A percentile compares a stretch with the other conserved stretches of the same genome.
phyloP scores from a whole-genome alignment of 2,329 filamentous ascomycete genomes.

The Aspergillus quadricinctus region DNA sequence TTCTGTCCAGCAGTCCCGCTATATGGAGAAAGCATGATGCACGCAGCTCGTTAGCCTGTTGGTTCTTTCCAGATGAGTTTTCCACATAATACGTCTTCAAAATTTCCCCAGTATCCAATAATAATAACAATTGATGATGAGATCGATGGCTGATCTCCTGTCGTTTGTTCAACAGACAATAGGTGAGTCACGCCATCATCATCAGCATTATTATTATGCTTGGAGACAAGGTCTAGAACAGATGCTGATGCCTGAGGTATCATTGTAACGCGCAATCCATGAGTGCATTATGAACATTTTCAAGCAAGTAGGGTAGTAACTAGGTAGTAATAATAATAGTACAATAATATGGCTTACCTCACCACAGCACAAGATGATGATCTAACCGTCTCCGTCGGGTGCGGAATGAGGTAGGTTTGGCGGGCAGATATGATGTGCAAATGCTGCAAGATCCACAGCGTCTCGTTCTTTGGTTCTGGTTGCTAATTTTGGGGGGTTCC shows the following conservation, averaged over 20 bases:
- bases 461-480: constrained; percentile 1
- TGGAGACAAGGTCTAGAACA: background rate
- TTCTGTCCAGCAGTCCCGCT: constrained; percentile 2
- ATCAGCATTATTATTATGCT: background rate
- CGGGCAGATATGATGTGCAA: background rate
- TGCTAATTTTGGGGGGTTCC: constrained; percentile 4
- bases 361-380: constrained; percentile 3
- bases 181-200: constrained; percentile 1
- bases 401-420: constrained; percentile 2
- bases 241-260: constrained; percentile 4
- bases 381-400: constrained; percentile 1
- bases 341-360: constrained; percentile 8
- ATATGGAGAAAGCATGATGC: constrained; percentile 8
- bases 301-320: background rate
- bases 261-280: constrained; percentile 7
- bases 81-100: background rate
- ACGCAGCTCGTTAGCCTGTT: constrained; percentile 1
- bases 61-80: background rate
- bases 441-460: background rate
- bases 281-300: background rate
- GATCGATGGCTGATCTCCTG: background rate
- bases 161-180: background rate
- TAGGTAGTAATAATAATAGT: background rate
- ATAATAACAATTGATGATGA: background rate
- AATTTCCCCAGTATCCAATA: background rate